These are phyloP conservation scores for Ogataea pini DNA, from an alignment of 805 yeast genomes.

Conservation along the genomic window DNA sequence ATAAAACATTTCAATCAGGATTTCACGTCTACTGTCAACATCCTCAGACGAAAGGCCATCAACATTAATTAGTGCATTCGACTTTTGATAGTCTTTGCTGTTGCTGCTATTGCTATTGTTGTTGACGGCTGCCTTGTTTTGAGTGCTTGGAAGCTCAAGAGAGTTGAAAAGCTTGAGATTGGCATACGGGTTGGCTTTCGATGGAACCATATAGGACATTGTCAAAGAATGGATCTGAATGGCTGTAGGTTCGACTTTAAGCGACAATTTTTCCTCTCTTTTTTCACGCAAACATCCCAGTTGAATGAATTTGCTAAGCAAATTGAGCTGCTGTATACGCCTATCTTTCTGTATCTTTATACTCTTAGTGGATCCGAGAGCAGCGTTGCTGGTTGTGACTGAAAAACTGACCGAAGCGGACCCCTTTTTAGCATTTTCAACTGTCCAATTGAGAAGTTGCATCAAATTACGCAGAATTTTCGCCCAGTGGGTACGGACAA, in stretches of 20 bases:
- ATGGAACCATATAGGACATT: constrained; percentile 52
- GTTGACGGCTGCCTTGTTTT: neutral
- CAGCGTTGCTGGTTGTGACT: constrained; percentile 27
- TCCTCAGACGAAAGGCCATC: constrained; percentile 61
- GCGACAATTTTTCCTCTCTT: constrained; percentile 4
- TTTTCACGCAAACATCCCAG: constrained; percentile 28
- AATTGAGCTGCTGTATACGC: constrained; percentile 42
- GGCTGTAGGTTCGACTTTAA: constrained; percentile 3
- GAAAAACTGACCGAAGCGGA: constrained; percentile 27
- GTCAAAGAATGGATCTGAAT: constrained; percentile 49
- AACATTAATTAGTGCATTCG: constrained; percentile 35
- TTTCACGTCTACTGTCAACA: constrained; percentile 50
- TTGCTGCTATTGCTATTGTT: neutral
- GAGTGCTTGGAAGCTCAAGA: constrained; percentile 28
- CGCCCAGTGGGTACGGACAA: constrained; percentile 65
- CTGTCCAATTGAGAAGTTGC: constrained; percentile 74
- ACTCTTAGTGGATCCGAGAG: constrained; percentile 19
- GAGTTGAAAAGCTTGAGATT: constrained; percentile 59
- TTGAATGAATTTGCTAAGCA: constrained; percentile 34
- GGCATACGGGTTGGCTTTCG: constrained; percentile 61
- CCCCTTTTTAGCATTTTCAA: constrained; percentile 31
- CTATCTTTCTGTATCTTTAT: constrained; percentile 36
- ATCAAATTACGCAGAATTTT: constrained; percentile 68
- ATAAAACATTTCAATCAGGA: constrained; percentile 54
- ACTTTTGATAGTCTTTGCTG: neutral